phyloP scores from a whole-genome alignment of 192 early-diverging fungal genomes.

The Entomortierella lignicola region DNA sequence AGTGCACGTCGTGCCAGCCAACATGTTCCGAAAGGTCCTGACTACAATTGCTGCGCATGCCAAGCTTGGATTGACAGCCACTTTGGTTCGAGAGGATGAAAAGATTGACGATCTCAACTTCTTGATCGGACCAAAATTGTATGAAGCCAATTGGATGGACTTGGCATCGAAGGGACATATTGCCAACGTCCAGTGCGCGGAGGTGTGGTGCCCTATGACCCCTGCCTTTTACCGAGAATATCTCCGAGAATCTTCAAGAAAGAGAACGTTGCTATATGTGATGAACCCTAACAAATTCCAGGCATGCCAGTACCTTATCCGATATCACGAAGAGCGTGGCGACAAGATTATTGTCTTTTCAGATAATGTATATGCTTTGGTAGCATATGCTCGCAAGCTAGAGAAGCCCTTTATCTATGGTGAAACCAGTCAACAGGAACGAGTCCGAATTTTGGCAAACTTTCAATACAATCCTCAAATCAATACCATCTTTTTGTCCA shows the following conservation, averaged over 20 bases:
- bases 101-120: conserved; percentile 98
- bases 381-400: conserved; percentile 88
- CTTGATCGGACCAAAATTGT: conserved; percentile 98
- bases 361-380: conserved; percentile 97
- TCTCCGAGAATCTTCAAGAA: conserved; percentile 81
- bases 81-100: conserved; percentile 97
- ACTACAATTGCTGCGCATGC: conserved; percentile 92
- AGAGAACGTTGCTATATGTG: conserved; percentile 86
- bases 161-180: conserved; percentile 96
- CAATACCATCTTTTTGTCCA: conserved; percentile 91
- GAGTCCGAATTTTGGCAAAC: conserved; percentile 91
- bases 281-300: conserved; percentile 99
- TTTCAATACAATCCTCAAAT: conserved; percentile 93
- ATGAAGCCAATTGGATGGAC: conserved; percentile 99
- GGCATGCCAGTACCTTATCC: conserved; percentile 96
- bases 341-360: conserved; percentile 99
- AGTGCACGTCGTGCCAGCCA: conserved; percentile 98
- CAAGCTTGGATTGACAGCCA: conserved; percentile 98
- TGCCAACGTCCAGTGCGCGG: conserved; percentile 97
- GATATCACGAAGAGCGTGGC: conserved; percentile 90
- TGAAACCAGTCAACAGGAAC: conserved; percentile 88
- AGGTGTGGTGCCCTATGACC: conserved; percentile 99
- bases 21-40: conserved; percentile 95
- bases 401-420: conserved; percentile 92
- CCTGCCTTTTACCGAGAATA: conserved; percentile 97